phyloP scores from a whole-genome alignment of 495 filamentous ascomycete species.

The Rostrohypoxylon terebratum region DNA sequence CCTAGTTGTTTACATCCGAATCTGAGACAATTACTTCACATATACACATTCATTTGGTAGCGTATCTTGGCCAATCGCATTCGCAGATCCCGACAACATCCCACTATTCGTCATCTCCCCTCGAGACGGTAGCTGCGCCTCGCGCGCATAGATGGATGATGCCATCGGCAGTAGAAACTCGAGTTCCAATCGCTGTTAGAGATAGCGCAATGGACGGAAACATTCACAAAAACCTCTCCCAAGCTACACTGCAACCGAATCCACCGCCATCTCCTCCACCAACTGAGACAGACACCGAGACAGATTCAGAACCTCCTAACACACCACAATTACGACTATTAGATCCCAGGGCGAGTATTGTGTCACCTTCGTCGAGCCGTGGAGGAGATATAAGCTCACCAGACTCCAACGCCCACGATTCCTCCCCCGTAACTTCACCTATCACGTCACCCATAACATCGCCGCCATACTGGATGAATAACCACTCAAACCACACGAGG shows the following conservation, averaged over 20 bases:
- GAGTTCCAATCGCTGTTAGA: constrained; percentile 1
- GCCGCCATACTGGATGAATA: constrained; percentile 40
- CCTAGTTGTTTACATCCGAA: neutral
- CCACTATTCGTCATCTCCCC: neutral
- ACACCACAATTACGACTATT: constrained; percentile 4
- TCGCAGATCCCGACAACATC: neutral
- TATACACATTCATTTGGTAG: neutral
- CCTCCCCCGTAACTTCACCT: constrained; percentile 6
- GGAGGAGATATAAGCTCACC: neutral
- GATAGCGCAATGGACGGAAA: neutral
- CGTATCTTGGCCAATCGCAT: neutral
- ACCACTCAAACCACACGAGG: constrained; percentile 36
- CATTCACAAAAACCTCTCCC: constrained; percentile 40
- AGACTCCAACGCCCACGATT: neutral
- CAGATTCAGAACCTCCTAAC: constrained; percentile 30
- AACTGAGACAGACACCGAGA: constrained; percentile 42
- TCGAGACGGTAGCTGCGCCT: neutral
- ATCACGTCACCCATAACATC: constrained; percentile 32
- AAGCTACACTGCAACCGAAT: constrained; percentile 31
- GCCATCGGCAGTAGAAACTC: constrained; percentile 35
- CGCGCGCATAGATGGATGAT: constrained; percentile 31
- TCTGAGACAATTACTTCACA: neutral
- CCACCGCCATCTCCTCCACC: constrained; percentile 39
- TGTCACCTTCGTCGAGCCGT: neutral
- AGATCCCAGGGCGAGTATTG: neutral